phyloP scores from a whole-genome alignment of 352 stramenopile species.

The Hyaloperonospora arabidopsidis region DNA sequence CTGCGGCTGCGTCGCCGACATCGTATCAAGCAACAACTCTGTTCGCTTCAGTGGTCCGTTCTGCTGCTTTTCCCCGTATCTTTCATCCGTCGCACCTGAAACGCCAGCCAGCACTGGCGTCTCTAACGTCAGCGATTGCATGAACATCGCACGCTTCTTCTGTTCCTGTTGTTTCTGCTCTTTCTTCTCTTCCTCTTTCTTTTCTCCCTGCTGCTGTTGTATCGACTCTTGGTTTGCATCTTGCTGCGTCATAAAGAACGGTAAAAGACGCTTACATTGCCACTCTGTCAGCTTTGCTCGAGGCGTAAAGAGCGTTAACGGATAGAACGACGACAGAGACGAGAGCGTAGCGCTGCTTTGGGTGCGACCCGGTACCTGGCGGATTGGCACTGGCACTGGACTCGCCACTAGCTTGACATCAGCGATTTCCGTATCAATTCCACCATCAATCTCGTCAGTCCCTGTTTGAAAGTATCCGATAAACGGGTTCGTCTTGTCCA shows the following conservation, averaged over 20 bases:
- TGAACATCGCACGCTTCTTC: slow-evolving; percentile 19
- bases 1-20: slow-evolving; percentile 20
- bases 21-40: slow-evolving; percentile 13
- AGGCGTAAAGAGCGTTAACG: slow-evolving; percentile 31
- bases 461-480: slow-evolving; percentile 79
- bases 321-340: slow-evolving; percentile 32
- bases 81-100: slow-evolving; percentile 13
- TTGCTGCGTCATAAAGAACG: slow-evolving; percentile 38
- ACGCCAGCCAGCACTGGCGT: slow-evolving; percentile 8
- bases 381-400: slow-evolving; percentile 13
- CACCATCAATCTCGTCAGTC: slow-evolving; percentile 19
- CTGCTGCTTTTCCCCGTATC: slow-evolving; percentile 5
- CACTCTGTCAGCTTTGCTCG: slow-evolving; percentile 45
- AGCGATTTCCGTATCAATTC: background rate
- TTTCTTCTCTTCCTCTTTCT: slow-evolving; percentile 21
- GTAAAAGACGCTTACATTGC: slow-evolving; percentile 30
- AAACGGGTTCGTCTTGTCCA: slow-evolving; percentile 84
- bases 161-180: slow-evolving; percentile 19
- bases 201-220: slow-evolving; percentile 1
- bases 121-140: slow-evolving; percentile 24
- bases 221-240: slow-evolving; percentile 14
- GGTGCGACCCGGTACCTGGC: slow-evolving; percentile 24
- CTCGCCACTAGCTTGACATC: slow-evolving; percentile 2
- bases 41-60: slow-evolving; percentile 22
- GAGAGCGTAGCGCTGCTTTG: slow-evolving; percentile 32